Evolutionary conservation across 1,284 basidiomycete species (phyloP), one percentile per base, ranked within the genome.

Genomic region (Ganoderma multipileum): DNA sequence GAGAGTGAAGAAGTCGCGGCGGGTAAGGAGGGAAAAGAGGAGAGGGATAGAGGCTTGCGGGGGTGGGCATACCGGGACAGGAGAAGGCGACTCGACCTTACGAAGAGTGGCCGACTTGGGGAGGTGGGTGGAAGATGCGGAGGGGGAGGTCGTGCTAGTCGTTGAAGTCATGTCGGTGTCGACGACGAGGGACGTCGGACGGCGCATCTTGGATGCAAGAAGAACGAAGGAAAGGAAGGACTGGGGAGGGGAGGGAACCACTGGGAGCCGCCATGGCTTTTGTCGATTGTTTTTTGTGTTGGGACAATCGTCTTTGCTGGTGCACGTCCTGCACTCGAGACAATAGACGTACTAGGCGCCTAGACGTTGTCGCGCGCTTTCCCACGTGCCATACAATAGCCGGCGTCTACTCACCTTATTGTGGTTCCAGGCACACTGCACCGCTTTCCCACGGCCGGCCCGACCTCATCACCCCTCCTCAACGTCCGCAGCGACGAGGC

Each of bases 1-100:
- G 69, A 95, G 83, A 28, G 84, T 72, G 61, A 88, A 74, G 66
- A 86, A 75, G 74, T 94, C 88, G 58, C 84, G 84, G 36, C 81
- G 78, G 1, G 89, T 83, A 66, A 92, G 83, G 66, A 91, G 84
- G 41, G 89, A 89, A 79, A 93, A 95, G 61, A 95, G 85, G 23
- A 90, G 86, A 60, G 83, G 77, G 70, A 90, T 80, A 1, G 86
- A 84, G 0, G 90, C 87, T 62, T 77, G 71, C 7, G 86, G 82
- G 1, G 82, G 78, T 20, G 77, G 73, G 70, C 80, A 82, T 60
- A 72, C 70, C 54, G 76, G 73, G 39, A 70, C 58, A 20, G 75
- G 65, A 68, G 74, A 57, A 23, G 73, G 68, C 44, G 76, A 66
- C 57, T 71, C 71, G 60, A 69, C 47, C 71, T 71, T 68, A 72